phyloP scores from a whole-genome alignment of 805 yeast species.

The Suhomyces faveliae region DNA sequence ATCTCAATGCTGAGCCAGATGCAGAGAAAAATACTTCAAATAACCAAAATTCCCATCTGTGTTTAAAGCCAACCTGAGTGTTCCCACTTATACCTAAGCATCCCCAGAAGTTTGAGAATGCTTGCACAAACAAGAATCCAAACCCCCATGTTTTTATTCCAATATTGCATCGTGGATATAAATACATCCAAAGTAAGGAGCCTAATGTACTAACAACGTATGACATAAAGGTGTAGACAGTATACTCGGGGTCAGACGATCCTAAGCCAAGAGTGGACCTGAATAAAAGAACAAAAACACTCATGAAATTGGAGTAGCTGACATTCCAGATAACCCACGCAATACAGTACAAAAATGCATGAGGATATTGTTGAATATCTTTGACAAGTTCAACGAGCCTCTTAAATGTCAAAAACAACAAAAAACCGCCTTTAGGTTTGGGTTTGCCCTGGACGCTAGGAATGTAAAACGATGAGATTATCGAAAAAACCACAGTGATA shows the following conservation, averaged over 20 bases:
- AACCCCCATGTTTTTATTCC: conserved; percentile 37
- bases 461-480: conserved; percentile 24
- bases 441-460: conserved; percentile 30
- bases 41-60: conserved; percentile 44
- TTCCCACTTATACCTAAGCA: conserved; percentile 30
- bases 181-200: conserved; percentile 36
- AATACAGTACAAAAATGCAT: conserved; percentile 36
- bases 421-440: conserved; percentile 22
- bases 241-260: conserved; percentile 35
- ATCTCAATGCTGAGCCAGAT: conserved; percentile 34
- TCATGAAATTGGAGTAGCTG: conserved; percentile 32
- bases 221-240: conserved; percentile 38
- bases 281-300: conserved; percentile 35
- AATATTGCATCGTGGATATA: conserved; percentile 24
- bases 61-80: conserved; percentile 36
- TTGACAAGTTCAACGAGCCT: conserved; percentile 23
- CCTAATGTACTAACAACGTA: conserved; percentile 34
- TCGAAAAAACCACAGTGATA: conserved; percentile 27
- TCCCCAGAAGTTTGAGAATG: conserved; percentile 40
- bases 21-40: conserved; percentile 38
- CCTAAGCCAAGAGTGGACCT: conserved; percentile 42
- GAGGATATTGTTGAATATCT: conserved; percentile 26
- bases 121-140: conserved; percentile 27
- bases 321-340: conserved; percentile 46
- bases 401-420: conserved; percentile 25